A percentile compares a stretch with the other conserved stretches of the same genome.
These are phyloP conservation scores for Oemleria cerasiformis DNA, from an alignment of 306 rosid genomes.

Conservation along the genomic window DNA sequence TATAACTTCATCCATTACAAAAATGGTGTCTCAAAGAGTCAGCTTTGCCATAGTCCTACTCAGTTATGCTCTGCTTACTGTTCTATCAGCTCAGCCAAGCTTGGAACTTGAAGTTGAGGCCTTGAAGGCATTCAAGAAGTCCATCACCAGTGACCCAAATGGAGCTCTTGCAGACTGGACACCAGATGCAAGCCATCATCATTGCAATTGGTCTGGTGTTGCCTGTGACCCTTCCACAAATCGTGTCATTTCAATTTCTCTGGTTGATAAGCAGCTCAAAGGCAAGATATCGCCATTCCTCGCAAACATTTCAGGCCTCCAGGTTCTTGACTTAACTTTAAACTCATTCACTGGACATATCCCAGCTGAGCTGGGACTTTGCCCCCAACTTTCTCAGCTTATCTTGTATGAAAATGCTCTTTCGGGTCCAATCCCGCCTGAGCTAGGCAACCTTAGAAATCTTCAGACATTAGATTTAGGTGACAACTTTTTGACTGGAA, in stretches of 20 bases:
- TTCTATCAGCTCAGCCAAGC: slow-evolving; percentile 37
- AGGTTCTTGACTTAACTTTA: slow-evolving; percentile 65
- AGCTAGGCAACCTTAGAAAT: slow-evolving; percentile 46
- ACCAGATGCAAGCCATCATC: slow-evolving; percentile 35
- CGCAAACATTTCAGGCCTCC: slow-evolving; percentile 73
- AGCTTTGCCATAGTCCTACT: slow-evolving; percentile 32
- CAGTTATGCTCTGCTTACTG: slow-evolving; percentile 24
- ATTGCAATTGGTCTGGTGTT: slow-evolving; percentile 82
- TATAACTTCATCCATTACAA: slow-evolving; percentile 4
- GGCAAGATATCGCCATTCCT: slow-evolving; percentile 74
- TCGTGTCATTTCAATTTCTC: slow-evolving; percentile 51
- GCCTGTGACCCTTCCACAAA: slow-evolving; percentile 50
- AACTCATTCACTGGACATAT: slow-evolving; percentile 64
- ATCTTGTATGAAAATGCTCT: slow-evolving; percentile 45
- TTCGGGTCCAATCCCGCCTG: slow-evolving; percentile 62
- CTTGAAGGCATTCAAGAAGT: slow-evolving; percentile 59
- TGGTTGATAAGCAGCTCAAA: slow-evolving; percentile 46
- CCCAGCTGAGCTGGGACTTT: slow-evolving; percentile 57
- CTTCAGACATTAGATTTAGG: slow-evolving; percentile 52
- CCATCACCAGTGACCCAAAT: slow-evolving; percentile 48
- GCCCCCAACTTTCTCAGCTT: slow-evolving; percentile 61
- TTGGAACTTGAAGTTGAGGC: slow-evolving; percentile 56
- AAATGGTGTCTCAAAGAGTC: slow-evolving; percentile 42
- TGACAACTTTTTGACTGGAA: slow-evolving; percentile 52
- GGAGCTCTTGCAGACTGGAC: slow-evolving; percentile 59